phyloP scores from a whole-genome alignment of 371 early-diverging fungal genomes.

The Blakeslea trispora region DNA sequence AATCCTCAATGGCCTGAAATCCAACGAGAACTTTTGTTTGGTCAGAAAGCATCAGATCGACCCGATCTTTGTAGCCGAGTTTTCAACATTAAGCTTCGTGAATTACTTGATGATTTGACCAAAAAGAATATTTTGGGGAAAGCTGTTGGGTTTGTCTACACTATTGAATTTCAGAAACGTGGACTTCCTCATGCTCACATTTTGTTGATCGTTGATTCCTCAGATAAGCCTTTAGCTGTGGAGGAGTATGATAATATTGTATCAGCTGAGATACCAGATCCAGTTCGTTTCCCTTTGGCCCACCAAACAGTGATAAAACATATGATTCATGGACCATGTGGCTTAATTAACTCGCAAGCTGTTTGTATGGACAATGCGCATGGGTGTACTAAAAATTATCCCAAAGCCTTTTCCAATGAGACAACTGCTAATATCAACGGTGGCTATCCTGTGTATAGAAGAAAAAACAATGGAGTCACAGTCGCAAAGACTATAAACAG shows the following conservation, averaged over 20 bases:
- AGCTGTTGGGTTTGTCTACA: slow-evolving; percentile 3
- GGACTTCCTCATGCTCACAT: slow-evolving; percentile 23
- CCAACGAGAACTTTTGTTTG: slow-evolving; percentile 10
- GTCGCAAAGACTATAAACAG: too few relatives aligned
- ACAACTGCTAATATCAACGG: slow-evolving; percentile 12
- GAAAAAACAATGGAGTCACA: not conserved
- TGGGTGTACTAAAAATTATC: slow-evolving; percentile 31
- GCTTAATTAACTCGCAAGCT: slow-evolving; percentile 11
- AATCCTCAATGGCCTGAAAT: slow-evolving; percentile 39
- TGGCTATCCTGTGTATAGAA: slow-evolving; percentile 4
- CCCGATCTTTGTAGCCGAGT: slow-evolving; percentile 24
- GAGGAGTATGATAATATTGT: not conserved
- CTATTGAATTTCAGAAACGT: slow-evolving; percentile 34
- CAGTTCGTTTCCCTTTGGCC: slow-evolving; percentile 21
- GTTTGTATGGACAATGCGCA: slow-evolving; percentile 32
- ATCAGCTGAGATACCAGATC: slow-evolving; percentile 5
- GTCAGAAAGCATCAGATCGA: slow-evolving; percentile 17
- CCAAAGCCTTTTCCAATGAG: slow-evolving; percentile 15
- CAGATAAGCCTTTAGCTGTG: not conserved
- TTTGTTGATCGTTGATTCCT: not conserved
- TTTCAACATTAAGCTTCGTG: slow-evolving; percentile 28
- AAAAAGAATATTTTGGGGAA: slow-evolving; percentile 25
- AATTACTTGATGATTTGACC: slow-evolving; percentile 24
- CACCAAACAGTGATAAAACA: slow-evolving; percentile 27
- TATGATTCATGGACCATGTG: slow-evolving; percentile 46